These are phyloP conservation scores for Phytophthora colocasiae DNA, from an alignment of 352 stramenopile species.

Conservation along the genomic window DNA sequence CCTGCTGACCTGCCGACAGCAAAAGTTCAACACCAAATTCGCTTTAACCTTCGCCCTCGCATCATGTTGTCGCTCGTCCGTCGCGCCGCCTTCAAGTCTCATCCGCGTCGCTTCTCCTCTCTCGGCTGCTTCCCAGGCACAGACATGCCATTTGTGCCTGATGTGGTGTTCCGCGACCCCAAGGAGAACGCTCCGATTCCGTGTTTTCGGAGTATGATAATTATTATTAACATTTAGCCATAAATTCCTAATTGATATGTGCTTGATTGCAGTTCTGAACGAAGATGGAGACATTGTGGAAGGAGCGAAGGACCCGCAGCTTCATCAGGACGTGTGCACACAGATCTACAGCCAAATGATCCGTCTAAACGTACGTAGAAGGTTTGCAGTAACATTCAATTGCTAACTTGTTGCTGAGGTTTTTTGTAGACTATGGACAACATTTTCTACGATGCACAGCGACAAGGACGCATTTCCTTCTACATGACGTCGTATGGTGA, in stretches of 20 bases:
- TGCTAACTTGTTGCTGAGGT: constrained; percentile 13
- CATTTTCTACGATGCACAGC: constrained; percentile 97
- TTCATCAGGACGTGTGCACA: constrained; percentile 79
- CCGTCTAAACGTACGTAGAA: constrained; percentile 71
- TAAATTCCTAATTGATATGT: constrained; percentile 2
- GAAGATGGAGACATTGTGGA: constrained; percentile 82
- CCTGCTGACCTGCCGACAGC: background rate
- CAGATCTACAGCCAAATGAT: constrained; percentile 91
- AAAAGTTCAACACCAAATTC: constrained; percentile 33
- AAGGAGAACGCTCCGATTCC: constrained; percentile 84
- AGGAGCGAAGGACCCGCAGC: constrained; percentile 72
- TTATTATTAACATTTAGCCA: background rate
- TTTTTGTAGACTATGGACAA: constrained; percentile 95
- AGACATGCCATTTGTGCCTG: constrained; percentile 88
- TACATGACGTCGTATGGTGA: constrained; percentile 96
- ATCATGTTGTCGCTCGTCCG: constrained; percentile 35
- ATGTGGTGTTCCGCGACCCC: constrained; percentile 90
- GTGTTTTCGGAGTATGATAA: constrained; percentile 87
- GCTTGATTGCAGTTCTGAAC: constrained; percentile 76
- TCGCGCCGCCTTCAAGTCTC: background rate
- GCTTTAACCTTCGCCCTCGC: constrained; percentile 3
- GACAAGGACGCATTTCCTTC: constrained; percentile 98
- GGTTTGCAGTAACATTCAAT: background rate
- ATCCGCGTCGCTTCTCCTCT: constrained; percentile 18
- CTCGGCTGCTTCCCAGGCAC: constrained; percentile 78